Percentiles rank a stretch among this genome's conserved stretches.
These are phyloP conservation scores for Austroboletus olivaceoglutinosus DNA, from an alignment of 1,284 basidiomycete genomes.

Conservation along the genomic window DNA sequence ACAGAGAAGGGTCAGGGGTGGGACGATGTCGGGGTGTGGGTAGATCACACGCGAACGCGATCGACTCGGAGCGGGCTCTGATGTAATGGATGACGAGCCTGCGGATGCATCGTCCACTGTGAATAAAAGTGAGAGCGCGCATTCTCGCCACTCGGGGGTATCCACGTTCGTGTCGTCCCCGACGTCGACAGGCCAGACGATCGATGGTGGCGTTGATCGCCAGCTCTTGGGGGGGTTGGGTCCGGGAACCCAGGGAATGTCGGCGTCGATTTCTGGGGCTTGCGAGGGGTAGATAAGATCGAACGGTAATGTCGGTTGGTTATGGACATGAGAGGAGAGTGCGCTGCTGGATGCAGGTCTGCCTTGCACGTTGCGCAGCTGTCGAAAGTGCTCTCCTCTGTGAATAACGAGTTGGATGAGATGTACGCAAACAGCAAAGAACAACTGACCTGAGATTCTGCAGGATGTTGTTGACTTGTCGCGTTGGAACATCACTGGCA, in stretches of 20 bases:
- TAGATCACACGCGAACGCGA: slow-evolving; percentile 4
- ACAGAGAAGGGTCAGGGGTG: slow-evolving; percentile 45
- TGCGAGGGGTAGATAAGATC: slow-evolving; percentile 36
- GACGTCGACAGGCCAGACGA: neutral
- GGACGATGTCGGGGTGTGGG: slow-evolving; percentile 29
- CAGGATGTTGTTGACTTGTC: slow-evolving; percentile 48
- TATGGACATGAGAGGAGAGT: slow-evolving; percentile 29
- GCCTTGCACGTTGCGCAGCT: slow-evolving; percentile 50
- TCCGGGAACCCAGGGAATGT: slow-evolving; percentile 35
- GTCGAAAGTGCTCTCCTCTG: slow-evolving; percentile 67
- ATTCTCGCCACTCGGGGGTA: slow-evolving; percentile 47
- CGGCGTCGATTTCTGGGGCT: slow-evolving; percentile 1
- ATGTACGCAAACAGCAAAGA: neutral
- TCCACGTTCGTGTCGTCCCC: slow-evolving; percentile 19
- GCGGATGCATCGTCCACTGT: slow-evolving; percentile 15
- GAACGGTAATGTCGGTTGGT: slow-evolving; percentile 42
- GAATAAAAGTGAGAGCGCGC: slow-evolving; percentile 53
- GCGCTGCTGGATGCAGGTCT: slow-evolving; percentile 31
- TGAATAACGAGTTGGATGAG: neutral
- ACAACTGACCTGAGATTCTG: slow-evolving; percentile 32
- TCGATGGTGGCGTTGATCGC: slow-evolving; percentile 24
- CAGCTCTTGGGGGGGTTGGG: slow-evolving; percentile 52
- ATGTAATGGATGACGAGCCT: neutral
- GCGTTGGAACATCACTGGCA: slow-evolving; percentile 12
- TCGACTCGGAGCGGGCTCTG: neutral